These are phyloP conservation scores for thale cress (Arabidopsis thaliana) DNA, from an alignment of 345 rosid genomes.

Conservation along the genomic window DNA sequence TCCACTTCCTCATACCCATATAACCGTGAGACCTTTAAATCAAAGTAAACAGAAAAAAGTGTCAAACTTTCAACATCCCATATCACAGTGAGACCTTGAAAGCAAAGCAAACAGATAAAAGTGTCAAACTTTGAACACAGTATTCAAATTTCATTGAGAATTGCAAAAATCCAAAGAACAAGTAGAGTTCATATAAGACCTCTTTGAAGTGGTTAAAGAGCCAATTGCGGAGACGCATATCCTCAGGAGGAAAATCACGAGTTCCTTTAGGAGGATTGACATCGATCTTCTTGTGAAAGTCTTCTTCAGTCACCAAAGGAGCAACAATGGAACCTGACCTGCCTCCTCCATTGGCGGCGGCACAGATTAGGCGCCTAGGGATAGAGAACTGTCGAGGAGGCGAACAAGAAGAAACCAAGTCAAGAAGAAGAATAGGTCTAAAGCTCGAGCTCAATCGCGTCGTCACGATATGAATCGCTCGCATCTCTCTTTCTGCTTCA, in stretches of 20 bases:
- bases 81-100: too few relatives aligned
- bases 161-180: too few relatives aligned
- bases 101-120: too few relatives aligned
- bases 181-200: slow-evolving; percentile 43
- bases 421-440: slow-evolving; percentile 44
- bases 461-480: slow-evolving; percentile 41
- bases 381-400: slow-evolving; percentile 26
- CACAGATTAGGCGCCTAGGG: slow-evolving; percentile 46
- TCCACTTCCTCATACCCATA: slow-evolving; percentile 93
- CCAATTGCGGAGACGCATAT: slow-evolving; percentile 94
- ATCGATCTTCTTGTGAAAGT: slow-evolving; percentile 61
- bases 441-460: slow-evolving; percentile 46
- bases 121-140: too few relatives aligned
- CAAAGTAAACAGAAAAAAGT: neutral
- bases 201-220: slow-evolving; percentile 85
- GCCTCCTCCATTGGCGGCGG: slow-evolving; percentile 49
- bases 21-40: slow-evolving; percentile 63
- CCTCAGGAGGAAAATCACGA: slow-evolving; percentile 92
- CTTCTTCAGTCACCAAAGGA: slow-evolving; percentile 49
- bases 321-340: slow-evolving; percentile 71
- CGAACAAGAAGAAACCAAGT: slow-evolving; percentile 1
- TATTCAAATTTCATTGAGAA: too few relatives aligned
- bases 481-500: slow-evolving; percentile 7
- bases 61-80: neutral
- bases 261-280: slow-evolving; percentile 95